Percentiles rank a stretch among this genome's conserved stretches.
Conservation (phyloP, 352 stramenopile species). For the Globisporangium splendens region DNA sequence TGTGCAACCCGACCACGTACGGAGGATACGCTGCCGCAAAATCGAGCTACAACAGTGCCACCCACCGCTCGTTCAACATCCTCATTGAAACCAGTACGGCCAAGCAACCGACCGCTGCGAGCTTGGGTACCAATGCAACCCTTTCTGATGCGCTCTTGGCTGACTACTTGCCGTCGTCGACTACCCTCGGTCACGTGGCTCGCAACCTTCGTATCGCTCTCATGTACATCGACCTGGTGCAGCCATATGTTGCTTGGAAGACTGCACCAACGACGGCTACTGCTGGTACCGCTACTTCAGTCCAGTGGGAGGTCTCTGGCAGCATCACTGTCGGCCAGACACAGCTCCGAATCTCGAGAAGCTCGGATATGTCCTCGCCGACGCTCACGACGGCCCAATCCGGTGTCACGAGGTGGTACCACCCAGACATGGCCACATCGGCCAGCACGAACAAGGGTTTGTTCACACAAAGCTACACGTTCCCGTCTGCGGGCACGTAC, state of each 20-base stretch:
- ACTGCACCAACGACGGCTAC: conserved; percentile 16
- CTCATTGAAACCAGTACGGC: conserved; percentile 91
- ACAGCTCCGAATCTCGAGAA: conserved; percentile 43
- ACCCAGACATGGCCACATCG: conserved; percentile 35
- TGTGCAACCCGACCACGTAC: conserved; percentile 83
- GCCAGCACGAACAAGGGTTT: conserved; percentile 44
- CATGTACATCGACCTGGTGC: conserved; percentile 89
- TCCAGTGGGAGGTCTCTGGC: conserved; percentile 59
- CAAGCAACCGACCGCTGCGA: conserved; percentile 68
- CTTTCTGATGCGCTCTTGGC: conserved; percentile 45
- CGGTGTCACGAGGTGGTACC: conserved; percentile 63
- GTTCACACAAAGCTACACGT: conserved; percentile 36
- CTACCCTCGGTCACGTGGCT: conserved; percentile 88
- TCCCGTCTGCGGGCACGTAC: conserved; percentile 38
- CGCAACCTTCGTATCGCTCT: conserved; percentile 92
- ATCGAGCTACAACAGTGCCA: conserved; percentile 89
- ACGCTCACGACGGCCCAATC: conserved; percentile 29
- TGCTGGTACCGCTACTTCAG: conserved; percentile 11
- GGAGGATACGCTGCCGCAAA: conserved; percentile 83
- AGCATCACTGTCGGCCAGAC: conserved; percentile 61
- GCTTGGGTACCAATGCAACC: conserved; percentile 62
- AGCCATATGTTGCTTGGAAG: conserved; percentile 88
- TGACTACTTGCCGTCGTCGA: conserved; percentile 35
- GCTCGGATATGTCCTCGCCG: conserved; percentile 18
- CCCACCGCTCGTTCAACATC: conserved; percentile 92